Base-by-base conservation (phyloP, 2,329 filamentous ascomycete genomes). In the Acrocalymma vagum region DNA sequence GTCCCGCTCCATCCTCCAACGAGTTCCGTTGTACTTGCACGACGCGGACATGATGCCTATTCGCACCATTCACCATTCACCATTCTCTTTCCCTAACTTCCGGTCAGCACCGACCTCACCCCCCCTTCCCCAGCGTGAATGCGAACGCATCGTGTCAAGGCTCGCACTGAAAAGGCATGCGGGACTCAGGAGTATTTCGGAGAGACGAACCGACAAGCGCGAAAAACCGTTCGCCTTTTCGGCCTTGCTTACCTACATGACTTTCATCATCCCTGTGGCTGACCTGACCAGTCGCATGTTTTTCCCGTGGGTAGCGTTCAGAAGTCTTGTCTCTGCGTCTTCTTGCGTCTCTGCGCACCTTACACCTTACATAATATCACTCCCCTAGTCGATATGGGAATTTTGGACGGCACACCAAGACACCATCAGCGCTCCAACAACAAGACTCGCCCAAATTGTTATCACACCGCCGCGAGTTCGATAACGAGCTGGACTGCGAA, bases 21-120 rank as follows among this genome's bases (percentile, higher is more conserved):
- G n/a, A n/a, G n/a, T n/a, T n/a, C n/a, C n/a, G n/a, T n/a, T 45
- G 48, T 53, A 50, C 51, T 48, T 54, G 51, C 54, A 63, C 51
- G 40, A 58, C 53, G 55, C 58, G 53, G 60, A 53, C 58, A 56
- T 54, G 58, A 40, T 34, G 26, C 15, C 30, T 16, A n/a, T n/a
- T n/a, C n/a, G n/a, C n/a, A n/a, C n/a, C n/a, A n/a, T n/a, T n/a
- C n/a, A 37, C 16, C 34, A 37, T 29, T 33, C 41, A 38, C 42
- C 44, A 48, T 42, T 46, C 49, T 47, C 45, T 44, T 55, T 50
- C 45, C 53, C 53, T 54, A 58, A 46, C 38, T 45, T 60, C 59
- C 49, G 53, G 60, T 47, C 45, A 53, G 45, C 47, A 47, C 39
- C 38, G 48, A n/a, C n/a, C n/a, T n/a, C n/a, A n/a, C n/a, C n/a